Conservation (phyloP, 2,329 filamentous ascomycete genomes). For the Colletotrichum higginsianum region DNA sequence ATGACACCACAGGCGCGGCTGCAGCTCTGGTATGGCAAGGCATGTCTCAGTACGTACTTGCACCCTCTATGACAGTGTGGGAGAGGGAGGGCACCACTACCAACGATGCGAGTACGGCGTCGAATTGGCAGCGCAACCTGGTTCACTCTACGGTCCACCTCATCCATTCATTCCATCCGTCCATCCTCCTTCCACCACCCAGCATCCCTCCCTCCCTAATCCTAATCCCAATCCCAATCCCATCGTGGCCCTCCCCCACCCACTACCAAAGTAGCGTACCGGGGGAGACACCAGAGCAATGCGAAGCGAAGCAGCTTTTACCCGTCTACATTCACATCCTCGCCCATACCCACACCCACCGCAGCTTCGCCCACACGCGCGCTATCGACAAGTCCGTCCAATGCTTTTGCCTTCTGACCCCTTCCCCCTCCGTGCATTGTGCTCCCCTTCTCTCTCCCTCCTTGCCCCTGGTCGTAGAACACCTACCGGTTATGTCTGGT, state of each 20-base stretch:
- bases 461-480: constrained; percentile 10
- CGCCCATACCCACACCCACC: constrained; percentile 25
- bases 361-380: constrained; percentile 21
- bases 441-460: background rate
- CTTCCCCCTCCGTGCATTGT: background rate
- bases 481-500: constrained; percentile 1
- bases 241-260: constrained; percentile 12
- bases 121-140: constrained; percentile 34
- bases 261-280: constrained; percentile 9
- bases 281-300: constrained; percentile 1
- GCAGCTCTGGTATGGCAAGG: constrained; percentile 14
- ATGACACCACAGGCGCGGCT: constrained; percentile 30
- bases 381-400: constrained; percentile 40
- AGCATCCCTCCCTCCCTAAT: constrained; percentile 17
- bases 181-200: background rate
- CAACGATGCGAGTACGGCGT: background rate
- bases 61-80: background rate
- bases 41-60: background rate
- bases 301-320: constrained; percentile 27
- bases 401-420: constrained; percentile 14
- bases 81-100: background rate
- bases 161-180: constrained; percentile 11
- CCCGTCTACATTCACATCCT: constrained; percentile 8
- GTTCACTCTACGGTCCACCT: constrained; percentile 31
- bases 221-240: background rate